Base-by-base conservation (phyloP, 2,329 filamentous ascomycete genomes). In the Alternaria consortialis region DNA sequence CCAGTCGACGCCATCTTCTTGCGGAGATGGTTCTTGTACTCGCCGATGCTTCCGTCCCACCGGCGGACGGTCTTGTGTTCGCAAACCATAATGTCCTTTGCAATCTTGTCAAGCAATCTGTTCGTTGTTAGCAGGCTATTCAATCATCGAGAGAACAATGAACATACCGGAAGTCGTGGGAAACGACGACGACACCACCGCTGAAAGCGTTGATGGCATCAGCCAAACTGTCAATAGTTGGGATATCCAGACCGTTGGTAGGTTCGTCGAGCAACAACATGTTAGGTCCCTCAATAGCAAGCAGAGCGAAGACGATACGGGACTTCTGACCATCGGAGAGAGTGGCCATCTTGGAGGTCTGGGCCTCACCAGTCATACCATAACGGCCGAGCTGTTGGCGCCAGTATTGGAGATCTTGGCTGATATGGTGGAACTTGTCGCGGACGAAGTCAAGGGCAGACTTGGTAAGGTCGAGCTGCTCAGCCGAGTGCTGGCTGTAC, bases 351-450 rank as follows among this genome's bases (percentile, higher is more conserved):
- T 98, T 87, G 48, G 95, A 93, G 50, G 95, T 99, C 86, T 99
- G 96, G 32, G 93, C 85, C 66, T 98, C 93, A 80, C 96, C 96
- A 60, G 88, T 91, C 67, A 99, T 87, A 79, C 96, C 96, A 80
- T 99, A 99, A 69, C 90, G 88, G 75, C 95, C 95, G 37, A 99
- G 91, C 84, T 97, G 93, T 83, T 97, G 94, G 78, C 95, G 90
- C 95, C 95, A 99, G 88, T 95, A 99, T 84, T 99, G 95, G 86
- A 97, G 97, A 80, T 99, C 95, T 80, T 99, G 95, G 55, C 90
- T 93, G 83, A 94, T 92, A 67, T 90, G 85, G 43, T 85, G 81
- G 84, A 97, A 98, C 86, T 94, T 97, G 84, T 98, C 94, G 67
- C 95, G 91, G 65, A 98, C 94, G 78, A 99, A 99, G 82, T 99